phyloP scores from a whole-genome alignment of 352 stramenopile genomes.

The Albugo candida region DNA sequence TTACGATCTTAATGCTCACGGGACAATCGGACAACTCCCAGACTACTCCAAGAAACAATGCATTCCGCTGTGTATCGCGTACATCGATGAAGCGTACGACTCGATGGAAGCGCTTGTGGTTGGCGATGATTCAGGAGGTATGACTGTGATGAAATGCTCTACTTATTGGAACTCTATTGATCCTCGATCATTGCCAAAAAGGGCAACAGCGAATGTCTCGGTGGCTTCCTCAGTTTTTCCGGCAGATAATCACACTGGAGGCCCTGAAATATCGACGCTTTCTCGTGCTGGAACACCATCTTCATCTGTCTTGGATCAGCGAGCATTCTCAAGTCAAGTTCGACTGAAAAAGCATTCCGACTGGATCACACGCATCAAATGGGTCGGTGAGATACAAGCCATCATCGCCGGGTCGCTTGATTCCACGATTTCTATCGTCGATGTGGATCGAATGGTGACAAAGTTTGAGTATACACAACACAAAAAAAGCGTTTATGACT shows the following conservation, averaged over 20 bases:
- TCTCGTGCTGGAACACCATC: background rate
- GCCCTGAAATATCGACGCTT: background rate
- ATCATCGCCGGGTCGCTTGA: constrained; percentile 64
- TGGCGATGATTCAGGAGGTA: constrained; percentile 51
- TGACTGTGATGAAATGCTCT: constrained; percentile 52
- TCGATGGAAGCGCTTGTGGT: constrained; percentile 55
- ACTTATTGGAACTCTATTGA: constrained; percentile 49
- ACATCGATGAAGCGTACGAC: constrained; percentile 53
- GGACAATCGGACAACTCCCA: constrained; percentile 47
- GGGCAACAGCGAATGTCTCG: background rate
- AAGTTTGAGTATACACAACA: constrained; percentile 73
- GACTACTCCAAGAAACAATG: constrained; percentile 62
- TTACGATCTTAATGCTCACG: constrained; percentile 47
- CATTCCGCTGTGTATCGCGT: constrained; percentile 62
- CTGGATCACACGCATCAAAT: constrained; percentile 70
- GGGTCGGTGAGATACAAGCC: constrained; percentile 60
- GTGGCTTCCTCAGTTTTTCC: background rate
- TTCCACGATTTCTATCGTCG: constrained; percentile 61
- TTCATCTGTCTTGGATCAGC: background rate
- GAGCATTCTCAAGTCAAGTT: too few species aligned
- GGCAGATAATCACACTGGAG: background rate
- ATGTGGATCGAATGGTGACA: constrained; percentile 53
- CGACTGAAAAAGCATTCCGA: constrained; percentile 10
- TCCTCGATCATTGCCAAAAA: constrained; percentile 17
- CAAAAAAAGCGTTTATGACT: constrained; percentile 67